Percentiles rank a stretch among this genome's conserved stretches.
Conservation (phyloP, 179 eudicot genomes). For the Spinacia oleracea region DNA sequence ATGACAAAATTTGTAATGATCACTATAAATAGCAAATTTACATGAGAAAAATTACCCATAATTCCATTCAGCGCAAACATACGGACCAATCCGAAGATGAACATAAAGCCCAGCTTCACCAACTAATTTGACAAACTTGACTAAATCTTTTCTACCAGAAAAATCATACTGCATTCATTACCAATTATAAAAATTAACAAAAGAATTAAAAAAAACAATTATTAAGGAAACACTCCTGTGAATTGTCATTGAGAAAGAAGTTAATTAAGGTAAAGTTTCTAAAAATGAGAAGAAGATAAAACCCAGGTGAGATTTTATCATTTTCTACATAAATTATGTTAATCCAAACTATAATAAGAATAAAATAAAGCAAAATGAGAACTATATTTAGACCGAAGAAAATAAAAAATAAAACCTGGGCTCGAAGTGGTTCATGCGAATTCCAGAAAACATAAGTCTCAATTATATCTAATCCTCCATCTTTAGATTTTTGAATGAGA, state of each 20-base stretch:
- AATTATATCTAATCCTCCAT: slow-evolving; percentile 84
- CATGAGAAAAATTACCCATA: slow-evolving; percentile 56
- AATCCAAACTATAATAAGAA: background rate
- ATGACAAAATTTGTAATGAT: background rate
- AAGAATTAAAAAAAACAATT: background rate
- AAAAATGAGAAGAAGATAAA: slow-evolving; percentile 10
- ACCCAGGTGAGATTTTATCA: background rate
- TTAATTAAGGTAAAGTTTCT: slow-evolving; percentile 8
- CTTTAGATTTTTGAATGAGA: slow-evolving; percentile 90
- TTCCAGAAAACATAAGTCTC: slow-evolving; percentile 95
- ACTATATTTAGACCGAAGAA: background rate
- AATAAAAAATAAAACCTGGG: slow-evolving; percentile 42
- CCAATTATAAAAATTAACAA: slow-evolving; percentile 2
- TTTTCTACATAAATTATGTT: background rate
- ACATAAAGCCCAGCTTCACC: slow-evolving; percentile 80
- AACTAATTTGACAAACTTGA: slow-evolving; percentile 75
- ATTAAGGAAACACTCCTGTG: background rate
- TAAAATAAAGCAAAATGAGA: background rate
- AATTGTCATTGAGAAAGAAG: slow-evolving; percentile 1
- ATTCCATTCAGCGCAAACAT: slow-evolving; percentile 98
- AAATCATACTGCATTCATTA: slow-evolving; percentile 73
- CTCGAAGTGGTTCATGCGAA: slow-evolving; percentile 77
- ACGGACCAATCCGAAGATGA: slow-evolving; percentile 93
- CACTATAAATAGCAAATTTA: background rate
- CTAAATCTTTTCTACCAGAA: slow-evolving; percentile 83